Base-by-base conservation (phyloP, 805 yeast genomes). In the Tetrapisispora iriomotensis region DNA sequence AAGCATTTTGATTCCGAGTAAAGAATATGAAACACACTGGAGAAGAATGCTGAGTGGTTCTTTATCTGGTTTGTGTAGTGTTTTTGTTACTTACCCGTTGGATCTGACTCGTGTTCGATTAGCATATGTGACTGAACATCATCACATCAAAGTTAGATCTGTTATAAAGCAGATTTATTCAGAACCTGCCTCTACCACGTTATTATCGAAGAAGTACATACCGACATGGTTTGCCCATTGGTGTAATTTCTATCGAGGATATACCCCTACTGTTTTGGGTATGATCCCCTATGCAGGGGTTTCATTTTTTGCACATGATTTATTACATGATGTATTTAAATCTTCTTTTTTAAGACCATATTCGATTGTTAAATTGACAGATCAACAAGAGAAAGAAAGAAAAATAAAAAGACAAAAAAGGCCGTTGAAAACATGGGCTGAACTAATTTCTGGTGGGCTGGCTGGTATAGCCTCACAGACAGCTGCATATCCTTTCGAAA, bases 251-350 rank as follows among this genome's bases (percentile, higher is more conserved):
- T 92, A 90, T 63, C 71, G 96, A 42, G 98, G 98, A 2, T 92
- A 90, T 61, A 74, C 82, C 7, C 95, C 98, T 15, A 92, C 98
- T 0, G 79, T 92, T 33, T 52, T 88, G 29, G 98, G 98, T 9
- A 88, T 92, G 94, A 70, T 92, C 18, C 98, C 98, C 1, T 92
- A 92, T 58, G 98, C 98, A 1, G 98, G 98, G 9, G 96, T 90
- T 3, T 84, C 96, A 3, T 92, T 92, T 54, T 83, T 87, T 64
- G 83, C 95, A 4, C 97, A 92, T 61, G 98, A 92, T 64, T 58
- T 78, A 41, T 68, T 88, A 42, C 97, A 90, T 61, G 98, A 92
- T 62, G 52, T 88, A 1, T 75, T 92, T 54, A 68, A 95, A 45
- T 68, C 81, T n/a, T 67, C 69, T 10, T 39, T 54, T 10, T 58